phyloP scores from a whole-genome alignment of 768 basidiomycete species.

The Naganishia onofrii region DNA sequence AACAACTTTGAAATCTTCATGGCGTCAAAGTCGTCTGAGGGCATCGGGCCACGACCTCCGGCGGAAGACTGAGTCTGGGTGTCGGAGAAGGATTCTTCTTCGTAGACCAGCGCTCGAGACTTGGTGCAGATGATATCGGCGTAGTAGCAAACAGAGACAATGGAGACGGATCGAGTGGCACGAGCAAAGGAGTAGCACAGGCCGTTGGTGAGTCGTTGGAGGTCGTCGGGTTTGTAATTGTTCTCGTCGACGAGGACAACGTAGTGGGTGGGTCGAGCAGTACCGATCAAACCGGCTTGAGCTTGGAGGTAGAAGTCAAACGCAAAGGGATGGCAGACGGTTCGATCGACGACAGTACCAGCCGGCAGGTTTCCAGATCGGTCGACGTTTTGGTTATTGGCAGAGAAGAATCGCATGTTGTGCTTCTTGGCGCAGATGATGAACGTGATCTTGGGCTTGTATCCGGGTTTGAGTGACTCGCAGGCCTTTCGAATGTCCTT shows the following conservation, averaged over 20 bases:
- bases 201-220: constrained; percentile 44
- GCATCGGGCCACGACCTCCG: not conserved
- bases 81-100: constrained; percentile 30
- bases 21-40: constrained; percentile 36
- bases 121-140: constrained; percentile 50
- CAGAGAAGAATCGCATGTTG: constrained; percentile 33
- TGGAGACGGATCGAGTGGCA: constrained; percentile 47
- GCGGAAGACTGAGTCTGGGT: constrained; percentile 26
- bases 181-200: constrained; percentile 48
- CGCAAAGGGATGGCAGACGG: constrained; percentile 47
- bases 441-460: constrained; percentile 49
- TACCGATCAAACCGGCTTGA: constrained; percentile 48
- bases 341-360: constrained; percentile 45
- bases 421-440: constrained; percentile 22
- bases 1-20: constrained; percentile 45
- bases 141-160: constrained; percentile 50
- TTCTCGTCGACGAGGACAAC: constrained; percentile 46
- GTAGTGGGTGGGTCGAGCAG: constrained; percentile 51
- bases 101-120: constrained; percentile 46
- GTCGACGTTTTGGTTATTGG: constrained; percentile 37
- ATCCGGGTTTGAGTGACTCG: constrained; percentile 36
- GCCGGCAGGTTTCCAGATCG: constrained; percentile 42
- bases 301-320: constrained; percentile 52
- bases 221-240: constrained; percentile 42
- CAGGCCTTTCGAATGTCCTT: constrained; percentile 45